Percentiles rank a stretch among this genome's conserved stretches.
Evolutionary conservation across 2,329 filamentous ascomycete species (phyloP).

Genomic region (Fusarium chlamydosporum): DNA sequence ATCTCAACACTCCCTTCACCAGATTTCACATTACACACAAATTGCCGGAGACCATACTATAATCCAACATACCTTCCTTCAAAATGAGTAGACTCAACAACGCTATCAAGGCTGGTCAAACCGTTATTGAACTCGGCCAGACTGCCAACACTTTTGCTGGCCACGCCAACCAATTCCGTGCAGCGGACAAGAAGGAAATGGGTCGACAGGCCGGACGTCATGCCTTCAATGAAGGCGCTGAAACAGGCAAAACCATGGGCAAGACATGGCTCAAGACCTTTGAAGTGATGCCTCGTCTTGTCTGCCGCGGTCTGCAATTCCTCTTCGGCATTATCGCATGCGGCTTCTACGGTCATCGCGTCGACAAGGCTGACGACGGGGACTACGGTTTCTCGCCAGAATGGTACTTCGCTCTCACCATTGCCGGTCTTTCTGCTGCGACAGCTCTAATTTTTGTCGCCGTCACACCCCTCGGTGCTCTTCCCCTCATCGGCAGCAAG

Average conservation of each 20-base stretch:
- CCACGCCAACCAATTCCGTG: constrained; percentile 52
- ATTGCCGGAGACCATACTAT: neutral
- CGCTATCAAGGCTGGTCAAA: constrained; percentile 55
- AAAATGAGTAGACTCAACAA: constrained; percentile 52
- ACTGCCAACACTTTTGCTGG: constrained; percentile 50
- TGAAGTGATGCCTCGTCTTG: constrained; percentile 63
- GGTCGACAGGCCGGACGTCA: constrained; percentile 53
- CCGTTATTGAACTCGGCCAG: constrained; percentile 53
- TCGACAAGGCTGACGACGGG: constrained; percentile 58
- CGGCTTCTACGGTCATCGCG: constrained; percentile 76
- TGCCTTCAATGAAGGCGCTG: constrained; percentile 55
- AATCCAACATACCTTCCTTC: neutral
- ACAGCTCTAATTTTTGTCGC: constrained; percentile 63
- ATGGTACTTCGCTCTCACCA: constrained; percentile 75
- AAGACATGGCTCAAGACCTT: constrained; percentile 63
- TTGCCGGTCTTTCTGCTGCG: constrained; percentile 67
- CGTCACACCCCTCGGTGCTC: constrained; percentile 55
- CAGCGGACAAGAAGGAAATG: constrained; percentile 54
- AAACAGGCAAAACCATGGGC: constrained; percentile 59
- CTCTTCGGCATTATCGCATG: constrained; percentile 76
- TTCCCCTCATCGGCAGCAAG: constrained; percentile 54
- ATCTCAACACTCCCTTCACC: neutral
- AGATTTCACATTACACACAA: neutral
- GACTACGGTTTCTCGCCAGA: constrained; percentile 63
- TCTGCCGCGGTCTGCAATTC: constrained; percentile 77